These are phyloP conservation scores for Lactifluus rugatus DNA, from an alignment of 768 basidiomycete genomes.

Conservation along the genomic window DNA sequence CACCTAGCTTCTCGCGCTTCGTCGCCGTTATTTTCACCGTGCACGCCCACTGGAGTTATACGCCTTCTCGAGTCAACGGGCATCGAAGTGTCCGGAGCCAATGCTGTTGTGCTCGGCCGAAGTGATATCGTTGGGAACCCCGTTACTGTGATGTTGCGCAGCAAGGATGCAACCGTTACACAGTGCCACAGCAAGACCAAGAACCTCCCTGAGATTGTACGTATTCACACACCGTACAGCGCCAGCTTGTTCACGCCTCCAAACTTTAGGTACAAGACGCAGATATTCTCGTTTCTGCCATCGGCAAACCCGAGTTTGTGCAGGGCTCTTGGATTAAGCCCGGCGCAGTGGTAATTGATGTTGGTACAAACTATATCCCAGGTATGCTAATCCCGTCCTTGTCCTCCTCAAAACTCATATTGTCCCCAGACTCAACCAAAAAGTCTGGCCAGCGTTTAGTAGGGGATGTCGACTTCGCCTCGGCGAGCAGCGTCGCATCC, in stretches of 20 bases:
- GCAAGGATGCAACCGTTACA: conserved; percentile 90
- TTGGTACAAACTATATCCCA: conserved; percentile 93
- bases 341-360: conserved; percentile 92
- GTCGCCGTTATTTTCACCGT: conserved; percentile 83
- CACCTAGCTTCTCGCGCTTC: conserved; percentile 86
- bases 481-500: conserved; percentile 71
- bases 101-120: conserved; percentile 88
- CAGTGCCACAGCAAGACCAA: conserved; percentile 92
- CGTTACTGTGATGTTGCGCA: conserved; percentile 82
- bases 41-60: conserved; percentile 91
- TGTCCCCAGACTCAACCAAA: conserved; percentile 58
- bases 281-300: conserved; percentile 94
- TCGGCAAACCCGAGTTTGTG: conserved; percentile 84
- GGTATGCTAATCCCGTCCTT: conserved; percentile 34
- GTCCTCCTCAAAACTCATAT: conserved; percentile 22
- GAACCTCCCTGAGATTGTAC: conserved; percentile 68
- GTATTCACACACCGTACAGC: conserved; percentile 22
- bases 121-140: conserved; percentile 98
- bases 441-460: conserved; percentile 94
- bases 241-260: neutral
- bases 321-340: conserved; percentile 93
- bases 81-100: conserved; percentile 62
- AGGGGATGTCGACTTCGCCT: conserved; percentile 84
- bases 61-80: conserved; percentile 84
- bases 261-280: conserved; percentile 60